A percentile compares a stretch with the other conserved stretches of the same genome.
These are phyloP conservation scores for Bidens hawaiensis DNA, from an alignment of 140 eudicot species.

Conservation along the genomic window DNA sequence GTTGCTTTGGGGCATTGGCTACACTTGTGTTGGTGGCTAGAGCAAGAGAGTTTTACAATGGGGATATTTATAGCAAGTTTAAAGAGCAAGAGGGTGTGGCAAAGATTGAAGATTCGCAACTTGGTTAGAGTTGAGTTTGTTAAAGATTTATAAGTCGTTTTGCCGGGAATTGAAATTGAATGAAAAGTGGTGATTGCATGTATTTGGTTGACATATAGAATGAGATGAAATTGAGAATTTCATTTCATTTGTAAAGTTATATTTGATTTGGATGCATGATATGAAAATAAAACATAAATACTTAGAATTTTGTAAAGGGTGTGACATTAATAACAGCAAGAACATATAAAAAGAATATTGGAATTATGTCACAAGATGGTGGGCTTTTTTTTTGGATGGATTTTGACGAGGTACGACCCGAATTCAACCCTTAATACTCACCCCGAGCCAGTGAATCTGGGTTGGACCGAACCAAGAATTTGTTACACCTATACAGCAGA, in stretches of 20 bases:
- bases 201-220: background rate
- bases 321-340: too few relatives aligned
- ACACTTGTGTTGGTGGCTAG: slow-evolving; percentile 62
- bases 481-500: too few relatives aligned
- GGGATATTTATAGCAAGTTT: slow-evolving; percentile 69
- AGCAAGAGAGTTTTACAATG: slow-evolving; percentile 51
- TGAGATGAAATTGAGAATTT: background rate
- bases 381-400: too few relatives aligned
- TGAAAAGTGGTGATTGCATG: background rate
- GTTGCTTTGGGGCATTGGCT: slow-evolving; percentile 56
- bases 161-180: background rate
- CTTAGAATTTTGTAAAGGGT: background rate
- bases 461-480: too few relatives aligned
- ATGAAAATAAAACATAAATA: background rate
- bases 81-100: slow-evolving; percentile 30
- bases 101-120: slow-evolving; percentile 15
- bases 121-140: background rate
- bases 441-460: too few relatives aligned
- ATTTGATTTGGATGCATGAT: background rate
- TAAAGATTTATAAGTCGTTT: background rate
- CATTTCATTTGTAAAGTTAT: background rate
- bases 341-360: too few relatives aligned
- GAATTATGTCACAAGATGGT: too few relatives aligned
- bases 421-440: too few relatives aligned
- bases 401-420: too few relatives aligned